A percentile compares a stretch with the other conserved stretches of the same genome.
Evolutionary conservation across 345 rosid species (phyloP).

Genomic region (Barbarea vulgaris): DNA sequence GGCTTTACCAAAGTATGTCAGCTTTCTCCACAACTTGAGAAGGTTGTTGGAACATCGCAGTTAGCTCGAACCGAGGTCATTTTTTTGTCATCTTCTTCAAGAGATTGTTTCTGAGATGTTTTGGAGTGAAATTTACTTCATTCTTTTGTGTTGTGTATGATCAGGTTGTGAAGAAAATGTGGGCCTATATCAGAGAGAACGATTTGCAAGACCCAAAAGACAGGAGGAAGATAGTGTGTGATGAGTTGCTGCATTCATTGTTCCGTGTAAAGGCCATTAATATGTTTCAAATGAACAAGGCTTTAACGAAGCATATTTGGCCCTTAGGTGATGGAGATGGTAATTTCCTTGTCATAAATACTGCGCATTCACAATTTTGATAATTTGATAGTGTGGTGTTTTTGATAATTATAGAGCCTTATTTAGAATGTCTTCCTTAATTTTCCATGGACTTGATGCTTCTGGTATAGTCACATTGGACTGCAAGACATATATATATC

Average conservation of each 20-base stretch:
- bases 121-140: background rate
- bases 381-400: background rate
- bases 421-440: conserved; percentile 9
- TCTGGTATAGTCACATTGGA: conserved; percentile 6
- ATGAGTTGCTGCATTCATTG: conserved; percentile 50
- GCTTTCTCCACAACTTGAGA: conserved; percentile 81
- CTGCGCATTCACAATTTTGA: background rate
- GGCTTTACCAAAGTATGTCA: conserved; percentile 72
- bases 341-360: conserved; percentile 6
- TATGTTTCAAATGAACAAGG: conserved; percentile 93
- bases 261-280: conserved; percentile 68
- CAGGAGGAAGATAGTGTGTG: conserved; percentile 66
- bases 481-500: background rate
- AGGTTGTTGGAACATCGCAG: conserved; percentile 57
- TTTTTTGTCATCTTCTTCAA: background rate
- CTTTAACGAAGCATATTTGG: conserved; percentile 85
- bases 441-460: background rate
- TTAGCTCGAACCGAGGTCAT: conserved; percentile 78
- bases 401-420: conserved; percentile 14
- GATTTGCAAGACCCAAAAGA: conserved; percentile 81
- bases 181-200: conserved; percentile 73
- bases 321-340: conserved; percentile 54
- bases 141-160: conserved; percentile 6
- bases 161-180: conserved; percentile 81
- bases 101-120: background rate